These are phyloP conservation scores for Picochlorum sp. DNA, from an alignment of 139 green algal genomes.

Conservation along the genomic window DNA sequence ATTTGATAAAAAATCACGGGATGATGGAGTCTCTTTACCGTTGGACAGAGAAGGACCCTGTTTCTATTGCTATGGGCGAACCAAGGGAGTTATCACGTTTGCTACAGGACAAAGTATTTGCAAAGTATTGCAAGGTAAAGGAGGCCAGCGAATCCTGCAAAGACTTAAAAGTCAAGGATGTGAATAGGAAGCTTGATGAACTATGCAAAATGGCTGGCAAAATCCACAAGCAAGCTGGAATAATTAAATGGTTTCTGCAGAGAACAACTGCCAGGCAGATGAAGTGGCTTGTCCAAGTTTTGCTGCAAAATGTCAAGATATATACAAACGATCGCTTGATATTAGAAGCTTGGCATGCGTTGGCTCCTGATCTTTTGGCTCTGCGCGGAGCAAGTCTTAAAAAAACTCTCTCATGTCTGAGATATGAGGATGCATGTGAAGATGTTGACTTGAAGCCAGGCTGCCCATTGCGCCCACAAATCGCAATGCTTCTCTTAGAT, in stretches of 20 bases:
- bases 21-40: not conserved
- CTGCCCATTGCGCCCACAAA: slow-evolving; percentile 28
- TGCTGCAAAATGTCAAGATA: slow-evolving; percentile 59
- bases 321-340: slow-evolving; percentile 33
- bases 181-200: slow-evolving; percentile 49
- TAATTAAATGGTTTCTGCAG: slow-evolving; percentile 8
- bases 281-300: slow-evolving; percentile 55
- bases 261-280: slow-evolving; percentile 40
- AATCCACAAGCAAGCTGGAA: slow-evolving; percentile 12
- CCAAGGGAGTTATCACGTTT: not conserved
- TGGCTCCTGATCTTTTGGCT: slow-evolving; percentile 38
- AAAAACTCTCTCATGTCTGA: too few relatives aligned
- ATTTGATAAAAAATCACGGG: not conserved
- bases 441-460: too few relatives aligned
- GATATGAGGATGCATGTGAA: too few relatives aligned
- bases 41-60: not conserved
- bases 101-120: not conserved
- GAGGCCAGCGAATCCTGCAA: not conserved
- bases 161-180: slow-evolving; percentile 28
- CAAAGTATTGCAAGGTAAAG: not conserved
- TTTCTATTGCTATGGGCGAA: not conserved
- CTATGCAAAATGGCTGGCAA: slow-evolving; percentile 17
- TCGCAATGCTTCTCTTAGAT: slow-evolving; percentile 22
- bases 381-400: not conserved
- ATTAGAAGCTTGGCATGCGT: slow-evolving; percentile 52